Evolutionary conservation across 345 rosid species (phyloP), one percentile per base, ranked within the genome.

Genomic region (Syzygium aqueum): DNA sequence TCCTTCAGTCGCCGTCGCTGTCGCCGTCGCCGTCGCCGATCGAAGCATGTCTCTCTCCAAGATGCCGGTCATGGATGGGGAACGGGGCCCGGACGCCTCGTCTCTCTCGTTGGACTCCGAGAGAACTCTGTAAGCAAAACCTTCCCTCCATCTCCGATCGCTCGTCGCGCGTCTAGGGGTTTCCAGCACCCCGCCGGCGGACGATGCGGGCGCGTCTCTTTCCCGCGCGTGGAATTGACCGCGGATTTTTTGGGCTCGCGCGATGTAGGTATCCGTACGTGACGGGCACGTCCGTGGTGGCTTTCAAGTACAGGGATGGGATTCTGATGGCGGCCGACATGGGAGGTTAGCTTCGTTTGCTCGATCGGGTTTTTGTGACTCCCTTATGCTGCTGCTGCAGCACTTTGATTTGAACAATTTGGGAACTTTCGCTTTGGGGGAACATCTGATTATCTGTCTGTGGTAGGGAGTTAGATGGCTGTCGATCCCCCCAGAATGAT

Each of bases 311-410:
- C 89, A 95, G 94, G 88, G 99, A 97, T 91, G 99, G 99, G 30
- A 95, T 97, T 86, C 88, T 97, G 88, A 96, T 97, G 99, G 97
- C 99, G 67, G 94, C 99, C 92, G 99, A 96, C 86, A 97, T 94
- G 98, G 99, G 98, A 92, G 99, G 99, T 96, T 85, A 23, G 94
- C 78, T 51, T 53, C 40, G 52, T 14, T 59, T 1, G 73, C 73
- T n/a, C 73, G 30, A 61, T 61, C 4, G 73, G 9, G 17, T n/a
- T 61, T 27, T 61, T 61, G 65, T 4, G 2, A 0, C n/a, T 61
- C 73, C 1, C 73, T 61, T n/a, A 1, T 27, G 65, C 37, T 63
- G 73, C 30, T 13, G 67, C 33, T 61, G 8, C 73, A 3, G 77
- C 43, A 17, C 3, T 65, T 65, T 65, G 43, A 65, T 65, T 65